Evolutionary conservation across 2,329 filamentous ascomycete genomes (phyloP), one percentile per base, ranked within the genome.

Genomic region (Monosporascus sp.): DNA sequence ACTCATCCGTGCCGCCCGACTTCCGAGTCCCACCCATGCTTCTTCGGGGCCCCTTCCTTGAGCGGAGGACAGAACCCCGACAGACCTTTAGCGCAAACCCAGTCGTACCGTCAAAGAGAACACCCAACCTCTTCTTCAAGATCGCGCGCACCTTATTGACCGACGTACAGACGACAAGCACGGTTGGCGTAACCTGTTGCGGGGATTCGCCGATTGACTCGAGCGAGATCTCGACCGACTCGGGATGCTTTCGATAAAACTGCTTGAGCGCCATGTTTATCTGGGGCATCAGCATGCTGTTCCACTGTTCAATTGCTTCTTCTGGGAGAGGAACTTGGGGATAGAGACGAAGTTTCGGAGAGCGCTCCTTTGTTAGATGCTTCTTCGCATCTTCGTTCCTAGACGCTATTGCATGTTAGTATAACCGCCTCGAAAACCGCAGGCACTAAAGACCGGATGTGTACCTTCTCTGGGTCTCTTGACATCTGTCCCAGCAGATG

Each of bases 171-270:
- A 90, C 85, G 8, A 93, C 84, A 20, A 92, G 76, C 0, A 91
- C 87, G 0, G 89, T 92, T 0, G 89, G 88, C 52, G 79, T 81
- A 0, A 85, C 84, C 52, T 80, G 83, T 37, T 84, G 77, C 6
- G 82, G 78, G 3, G 82, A 84, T 50, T 88, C 84, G 19, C 89
- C 89, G 41, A 91, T 84, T 1, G 85, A 87, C 55, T 90, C 84
- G 1, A 93, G 80, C 9, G 87, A 88, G 41, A 93, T 90, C 62
- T 89, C 88, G 37, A 90, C 84, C 0, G 88, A 89, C 66, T 93
- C 89, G 0, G 85, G 80, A 49, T 89, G 80, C 60, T 88, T 88
- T 58, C 81, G 81, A 62, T 91, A 85, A 55, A 89, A 89, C 49
- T 82, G 79, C 22, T 85, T 81, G 17, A 91, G 77, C 1, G 89